Evolutionary conservation across 2,329 filamentous ascomycete species (phyloP).

Genomic region (Pezicula carpinea): DNA sequence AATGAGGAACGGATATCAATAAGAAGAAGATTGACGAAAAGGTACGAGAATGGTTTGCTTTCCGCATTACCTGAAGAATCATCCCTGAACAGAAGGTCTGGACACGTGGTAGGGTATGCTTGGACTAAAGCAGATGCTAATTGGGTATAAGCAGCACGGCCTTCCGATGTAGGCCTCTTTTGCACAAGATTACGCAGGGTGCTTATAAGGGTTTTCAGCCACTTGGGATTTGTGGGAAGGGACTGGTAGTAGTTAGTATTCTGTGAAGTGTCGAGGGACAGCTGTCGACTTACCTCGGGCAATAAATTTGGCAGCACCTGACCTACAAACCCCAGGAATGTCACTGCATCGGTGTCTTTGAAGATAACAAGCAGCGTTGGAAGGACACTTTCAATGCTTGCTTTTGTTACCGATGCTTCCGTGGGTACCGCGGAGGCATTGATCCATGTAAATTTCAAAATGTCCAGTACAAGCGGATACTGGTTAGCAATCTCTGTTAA

Average conservation of each 20-base stretch:
- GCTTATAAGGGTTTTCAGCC: conserved; percentile 43
- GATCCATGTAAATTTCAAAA: conserved; percentile 53
- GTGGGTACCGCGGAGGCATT: conserved; percentile 35
- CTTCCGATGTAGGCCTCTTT: conserved; percentile 48
- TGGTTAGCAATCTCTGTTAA: conserved; percentile 53
- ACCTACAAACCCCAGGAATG: conserved; percentile 52
- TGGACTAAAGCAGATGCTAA: conserved; percentile 54
- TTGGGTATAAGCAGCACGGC: conserved; percentile 55
- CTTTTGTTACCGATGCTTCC: conserved; percentile 29
- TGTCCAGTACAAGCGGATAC: conserved; percentile 48
- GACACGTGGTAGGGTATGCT: conserved; percentile 42
- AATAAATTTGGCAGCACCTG: conserved; percentile 45
- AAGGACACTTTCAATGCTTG: conserved; percentile 43
- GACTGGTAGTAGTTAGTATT: conserved; percentile 32
- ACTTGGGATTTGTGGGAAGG: conserved; percentile 44
- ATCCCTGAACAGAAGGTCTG: conserved; percentile 49
- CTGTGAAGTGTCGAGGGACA: neutral
- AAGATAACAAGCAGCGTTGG: conserved; percentile 48
- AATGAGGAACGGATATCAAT: conserved; percentile 62
- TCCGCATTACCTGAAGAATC: conserved; percentile 18
- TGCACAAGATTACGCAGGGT: conserved; percentile 50
- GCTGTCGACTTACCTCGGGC: conserved; percentile 36
- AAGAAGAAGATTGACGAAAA: conserved; percentile 60
- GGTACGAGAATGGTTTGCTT: conserved; percentile 53
- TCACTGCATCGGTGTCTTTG: conserved; percentile 55